phyloP scores from a whole-genome alignment of 2,329 filamentous ascomycete genomes.

The Xylaria sp. region DNA sequence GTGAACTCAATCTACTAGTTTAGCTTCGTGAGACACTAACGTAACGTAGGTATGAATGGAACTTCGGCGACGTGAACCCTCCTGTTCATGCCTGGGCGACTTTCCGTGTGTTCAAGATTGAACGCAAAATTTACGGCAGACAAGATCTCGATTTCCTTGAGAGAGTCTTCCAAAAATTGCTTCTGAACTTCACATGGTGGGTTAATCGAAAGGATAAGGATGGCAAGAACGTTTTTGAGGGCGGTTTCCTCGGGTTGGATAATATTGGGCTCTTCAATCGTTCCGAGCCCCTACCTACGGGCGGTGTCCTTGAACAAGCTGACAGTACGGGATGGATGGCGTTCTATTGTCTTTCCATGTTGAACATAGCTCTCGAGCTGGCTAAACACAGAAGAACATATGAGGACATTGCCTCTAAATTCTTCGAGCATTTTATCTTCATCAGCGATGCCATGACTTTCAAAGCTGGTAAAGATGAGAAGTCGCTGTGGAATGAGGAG shows the following conservation, averaged over 20 bases:
- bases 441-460: slow-evolving; percentile 98
- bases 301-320: slow-evolving; percentile 92
- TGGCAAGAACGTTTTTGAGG: slow-evolving; percentile 97
- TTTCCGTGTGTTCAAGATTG: slow-evolving; percentile 97
- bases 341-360: slow-evolving; percentile 95
- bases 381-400: slow-evolving; percentile 95
- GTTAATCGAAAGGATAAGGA: slow-evolving; percentile 95
- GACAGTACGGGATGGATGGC: slow-evolving; percentile 99
- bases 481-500: slow-evolving; percentile 94
- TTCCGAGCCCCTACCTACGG: slow-evolving; percentile 92
- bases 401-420: slow-evolving; percentile 97
- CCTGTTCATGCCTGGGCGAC: slow-evolving; percentile 97
- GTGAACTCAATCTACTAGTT: slow-evolving; percentile 41
- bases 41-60: slow-evolving; percentile 79
- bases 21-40: slow-evolving; percentile 6
- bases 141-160: slow-evolving; percentile 96
- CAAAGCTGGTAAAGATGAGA: slow-evolving; percentile 75
- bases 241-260: slow-evolving; percentile 93
- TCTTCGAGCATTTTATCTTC: slow-evolving; percentile 98
- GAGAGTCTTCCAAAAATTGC: slow-evolving; percentile 93
- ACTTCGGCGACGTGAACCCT: slow-evolving; percentile 96
- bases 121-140: slow-evolving; percentile 94
- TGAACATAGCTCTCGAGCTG: slow-evolving; percentile 94
- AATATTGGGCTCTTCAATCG: slow-evolving; percentile 98
- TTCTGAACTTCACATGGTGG: slow-evolving; percentile 99